A percentile compares a stretch with the other conserved stretches of the same genome.
phyloP scores from a whole-genome alignment of 495 filamentous ascomycete genomes.

The Podospora didyma region DNA sequence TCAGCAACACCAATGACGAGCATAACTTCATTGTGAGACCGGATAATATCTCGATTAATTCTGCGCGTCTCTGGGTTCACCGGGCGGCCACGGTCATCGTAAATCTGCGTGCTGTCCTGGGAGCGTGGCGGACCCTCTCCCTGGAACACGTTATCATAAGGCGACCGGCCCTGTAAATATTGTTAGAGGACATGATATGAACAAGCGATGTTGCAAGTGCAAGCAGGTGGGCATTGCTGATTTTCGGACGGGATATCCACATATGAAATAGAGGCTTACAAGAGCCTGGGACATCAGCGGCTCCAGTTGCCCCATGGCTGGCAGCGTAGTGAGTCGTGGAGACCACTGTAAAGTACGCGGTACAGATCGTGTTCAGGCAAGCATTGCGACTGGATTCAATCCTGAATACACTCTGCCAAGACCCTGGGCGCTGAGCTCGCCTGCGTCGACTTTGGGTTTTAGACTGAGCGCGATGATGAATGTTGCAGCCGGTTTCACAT shows the following conservation, averaged over 20 bases:
- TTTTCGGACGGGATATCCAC: too few relatives aligned
- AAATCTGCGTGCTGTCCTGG: slow-evolving; percentile 48
- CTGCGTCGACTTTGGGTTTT: too few relatives aligned
- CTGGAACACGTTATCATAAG: slow-evolving; percentile 60
- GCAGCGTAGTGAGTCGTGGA: too few relatives aligned
- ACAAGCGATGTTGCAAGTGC: not conserved
- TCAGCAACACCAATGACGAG: slow-evolving; percentile 51
- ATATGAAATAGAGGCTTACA: slow-evolving; percentile 28
- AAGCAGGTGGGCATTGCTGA: not conserved
- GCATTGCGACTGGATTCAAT: too few relatives aligned
- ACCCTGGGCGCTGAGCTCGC: too few relatives aligned
- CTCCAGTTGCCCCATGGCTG: slow-evolving; percentile 44
- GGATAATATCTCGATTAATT: slow-evolving; percentile 47
- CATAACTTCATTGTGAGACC: slow-evolving; percentile 57
- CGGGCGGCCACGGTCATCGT: slow-evolving; percentile 67
- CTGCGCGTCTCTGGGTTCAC: slow-evolving; percentile 54
- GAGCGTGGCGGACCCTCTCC: slow-evolving; percentile 21
- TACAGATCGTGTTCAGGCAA: too few relatives aligned
- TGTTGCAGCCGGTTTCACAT: too few relatives aligned
- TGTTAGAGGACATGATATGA: not conserved
- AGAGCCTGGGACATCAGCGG: slow-evolving; percentile 48
- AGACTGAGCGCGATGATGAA: too few relatives aligned
- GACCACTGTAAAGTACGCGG: too few relatives aligned
- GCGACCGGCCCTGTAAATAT: slow-evolving; percentile 58
- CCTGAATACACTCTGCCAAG: too few relatives aligned